phyloP scores from a whole-genome alignment of 257 asterid species.

The Gardenia jasminoides region DNA sequence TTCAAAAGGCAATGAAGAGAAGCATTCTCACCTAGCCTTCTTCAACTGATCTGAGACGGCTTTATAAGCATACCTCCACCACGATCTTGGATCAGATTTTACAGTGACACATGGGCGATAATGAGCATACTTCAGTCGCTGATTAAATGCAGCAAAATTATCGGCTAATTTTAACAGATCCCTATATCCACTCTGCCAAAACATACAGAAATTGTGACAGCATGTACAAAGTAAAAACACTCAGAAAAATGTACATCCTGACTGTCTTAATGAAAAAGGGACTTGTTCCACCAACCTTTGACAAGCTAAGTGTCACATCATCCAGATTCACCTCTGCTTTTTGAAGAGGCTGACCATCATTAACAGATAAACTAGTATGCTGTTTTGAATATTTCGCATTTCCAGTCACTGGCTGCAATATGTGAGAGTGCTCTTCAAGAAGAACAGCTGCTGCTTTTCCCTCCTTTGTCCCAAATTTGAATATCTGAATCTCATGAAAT shows the following conservation, averaged over 20 bases:
- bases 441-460: slow-evolving; percentile 64
- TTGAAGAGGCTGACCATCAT: slow-evolving; percentile 61
- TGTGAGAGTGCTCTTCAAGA: slow-evolving; percentile 59
- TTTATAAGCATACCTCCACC: slow-evolving; percentile 93
- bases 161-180: slow-evolving; percentile 88
- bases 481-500: slow-evolving; percentile 51
- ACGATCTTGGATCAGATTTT: slow-evolving; percentile 65
- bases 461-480: slow-evolving; percentile 74
- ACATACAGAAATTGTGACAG: slow-evolving; percentile 15
- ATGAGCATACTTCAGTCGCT: slow-evolving; percentile 84
- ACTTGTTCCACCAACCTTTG: slow-evolving; percentile 55
- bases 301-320: slow-evolving; percentile 90
- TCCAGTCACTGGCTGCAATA: slow-evolving; percentile 92
- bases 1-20: not conserved
- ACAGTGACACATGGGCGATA: slow-evolving; percentile 69
- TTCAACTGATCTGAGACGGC: slow-evolving; percentile 74
- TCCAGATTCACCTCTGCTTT: slow-evolving; percentile 82
- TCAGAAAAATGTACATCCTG: not conserved
- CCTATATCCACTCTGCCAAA: slow-evolving; percentile 74
- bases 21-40: slow-evolving; percentile 64
- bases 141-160: slow-evolving; percentile 90
- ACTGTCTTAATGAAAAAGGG: slow-evolving; percentile 5
- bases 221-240: slow-evolving; percentile 3
- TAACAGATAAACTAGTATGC: slow-evolving; percentile 54
- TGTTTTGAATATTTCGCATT: slow-evolving; percentile 80